Conservation (phyloP, 148 eudicot genomes). For the Dianthus caryophyllus region DNA sequence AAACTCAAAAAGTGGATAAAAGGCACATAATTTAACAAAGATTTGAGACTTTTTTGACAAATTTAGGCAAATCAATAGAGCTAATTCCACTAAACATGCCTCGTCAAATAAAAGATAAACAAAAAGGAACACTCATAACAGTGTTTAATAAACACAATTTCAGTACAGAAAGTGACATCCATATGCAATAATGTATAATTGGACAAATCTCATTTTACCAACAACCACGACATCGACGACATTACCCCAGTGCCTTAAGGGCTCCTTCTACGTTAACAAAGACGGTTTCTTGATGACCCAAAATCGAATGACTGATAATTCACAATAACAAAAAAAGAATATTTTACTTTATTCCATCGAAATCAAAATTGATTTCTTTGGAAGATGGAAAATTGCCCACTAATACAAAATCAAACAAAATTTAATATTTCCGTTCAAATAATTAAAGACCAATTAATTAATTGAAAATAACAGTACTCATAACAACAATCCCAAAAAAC, state of each 20-base stretch:
- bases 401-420: not conserved
- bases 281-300: too few relatives aligned
- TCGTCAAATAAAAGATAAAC: not conserved
- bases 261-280: too few relatives aligned
- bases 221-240: too few relatives aligned
- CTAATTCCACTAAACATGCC: constrained; percentile 1
- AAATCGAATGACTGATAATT: too few relatives aligned
- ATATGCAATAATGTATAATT: not conserved
- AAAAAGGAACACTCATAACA: not conserved
- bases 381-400: too few relatives aligned
- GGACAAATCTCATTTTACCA: not conserved
- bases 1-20: constrained; percentile 6
- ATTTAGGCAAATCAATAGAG: constrained; percentile 1
- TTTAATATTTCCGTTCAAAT: not conserved
- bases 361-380: too few relatives aligned
- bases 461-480: not conserved
- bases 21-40: not conserved
- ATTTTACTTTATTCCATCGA: too few relatives aligned
- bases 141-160: not conserved
- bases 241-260: too few relatives aligned
- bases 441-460: not conserved
- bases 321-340: too few relatives aligned
- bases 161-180: not conserved
- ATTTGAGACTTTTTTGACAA: not conserved
- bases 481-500: not conserved